Conservation (phyloP, 2,329 filamentous ascomycete genomes). For the Fusarium armeniacum region DNA sequence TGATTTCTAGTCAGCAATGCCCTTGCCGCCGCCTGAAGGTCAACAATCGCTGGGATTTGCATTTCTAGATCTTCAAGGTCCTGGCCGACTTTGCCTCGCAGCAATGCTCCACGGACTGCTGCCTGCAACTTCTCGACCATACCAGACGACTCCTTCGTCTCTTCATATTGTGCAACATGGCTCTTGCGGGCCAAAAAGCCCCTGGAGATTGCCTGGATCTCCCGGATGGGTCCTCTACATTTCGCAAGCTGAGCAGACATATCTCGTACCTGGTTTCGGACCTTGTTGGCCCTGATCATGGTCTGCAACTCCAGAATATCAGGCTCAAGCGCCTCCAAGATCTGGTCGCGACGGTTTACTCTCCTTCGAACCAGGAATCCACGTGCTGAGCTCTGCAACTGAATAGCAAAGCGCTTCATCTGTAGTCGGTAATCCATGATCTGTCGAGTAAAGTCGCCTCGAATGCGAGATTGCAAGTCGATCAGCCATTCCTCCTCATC, state of each 20-base stretch:
- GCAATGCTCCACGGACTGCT: constrained; percentile 74
- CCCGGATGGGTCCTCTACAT: constrained; percentile 73
- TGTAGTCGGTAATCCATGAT: constrained; percentile 84
- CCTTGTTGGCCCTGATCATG: constrained; percentile 78
- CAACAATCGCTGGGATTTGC: constrained; percentile 64
- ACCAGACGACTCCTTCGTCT: constrained; percentile 66
- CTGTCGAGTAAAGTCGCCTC: constrained; percentile 89
- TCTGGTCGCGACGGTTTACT: constrained; percentile 72
- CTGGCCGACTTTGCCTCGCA: constrained; percentile 69
- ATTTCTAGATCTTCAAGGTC: constrained; percentile 67
- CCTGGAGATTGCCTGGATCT: constrained; percentile 75
- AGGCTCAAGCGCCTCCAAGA: constrained; percentile 78
- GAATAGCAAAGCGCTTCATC: constrained; percentile 84
- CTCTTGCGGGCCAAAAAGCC: constrained; percentile 75
- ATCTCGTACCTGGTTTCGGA: constrained; percentile 69
- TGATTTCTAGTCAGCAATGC: constrained; percentile 71
- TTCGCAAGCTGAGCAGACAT: constrained; percentile 71
- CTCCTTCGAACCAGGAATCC: constrained; percentile 79
- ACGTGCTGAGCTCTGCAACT: constrained; percentile 83
- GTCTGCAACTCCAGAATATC: constrained; percentile 86
- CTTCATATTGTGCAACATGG: constrained; percentile 68
- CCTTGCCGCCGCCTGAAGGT: constrained; percentile 76
- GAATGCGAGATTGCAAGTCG: constrained; percentile 86
- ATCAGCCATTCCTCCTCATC: constrained; percentile 82
- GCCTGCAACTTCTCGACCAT: constrained; percentile 74